A percentile compares a stretch with the other conserved stretches of the same genome.
These are phyloP conservation scores for Hypoxylon lenormandii DNA, from an alignment of 495 filamentous ascomycete genomes.

Conservation along the genomic window DNA sequence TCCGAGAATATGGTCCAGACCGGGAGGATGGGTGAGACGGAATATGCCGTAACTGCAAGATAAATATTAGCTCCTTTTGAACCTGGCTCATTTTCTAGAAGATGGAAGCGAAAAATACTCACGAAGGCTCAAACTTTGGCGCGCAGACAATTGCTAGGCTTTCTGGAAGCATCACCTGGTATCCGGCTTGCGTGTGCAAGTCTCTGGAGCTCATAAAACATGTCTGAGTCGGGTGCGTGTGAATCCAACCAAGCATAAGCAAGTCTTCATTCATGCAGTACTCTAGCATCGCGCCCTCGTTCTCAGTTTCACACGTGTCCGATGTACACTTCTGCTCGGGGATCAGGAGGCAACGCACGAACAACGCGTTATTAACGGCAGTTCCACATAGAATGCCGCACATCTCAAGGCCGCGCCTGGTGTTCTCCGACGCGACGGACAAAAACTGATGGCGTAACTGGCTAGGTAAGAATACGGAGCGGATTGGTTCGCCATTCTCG, in stretches of 20 bases:
- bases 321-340: conserved; percentile 88
- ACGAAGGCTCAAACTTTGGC: conserved; percentile 79
- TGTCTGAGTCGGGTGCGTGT: conserved; percentile 94
- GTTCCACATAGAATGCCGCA: conserved; percentile 94
- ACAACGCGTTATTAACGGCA: conserved; percentile 89
- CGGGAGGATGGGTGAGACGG: conserved; percentile 90
- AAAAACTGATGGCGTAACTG: conserved; percentile 79
- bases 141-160: conserved; percentile 97
- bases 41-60: conserved; percentile 83
- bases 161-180: conserved; percentile 93
- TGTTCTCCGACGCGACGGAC: conserved; percentile 76
- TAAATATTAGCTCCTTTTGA: conserved; percentile 25
- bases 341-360: conserved; percentile 87
- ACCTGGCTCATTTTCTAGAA: conserved; percentile 7
- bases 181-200: conserved; percentile 89
- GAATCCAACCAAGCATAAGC: conserved; percentile 95
- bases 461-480: conserved; percentile 86
- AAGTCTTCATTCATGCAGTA: conserved; percentile 87
- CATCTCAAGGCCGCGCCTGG: conserved; percentile 83
- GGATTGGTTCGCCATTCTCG: conserved; percentile 85
- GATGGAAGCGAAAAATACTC: conserved; percentile 53
- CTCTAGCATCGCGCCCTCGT: conserved; percentile 83
- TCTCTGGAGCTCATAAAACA: conserved; percentile 98
- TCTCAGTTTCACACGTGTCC: conserved; percentile 92
- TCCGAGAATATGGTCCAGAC: conserved; percentile 78